A percentile compares a stretch with the other conserved stretches of the same genome.
Evolutionary conservation across 352 stramenopile species (phyloP).

Genomic region (Globisporangium perplexum): DNA sequence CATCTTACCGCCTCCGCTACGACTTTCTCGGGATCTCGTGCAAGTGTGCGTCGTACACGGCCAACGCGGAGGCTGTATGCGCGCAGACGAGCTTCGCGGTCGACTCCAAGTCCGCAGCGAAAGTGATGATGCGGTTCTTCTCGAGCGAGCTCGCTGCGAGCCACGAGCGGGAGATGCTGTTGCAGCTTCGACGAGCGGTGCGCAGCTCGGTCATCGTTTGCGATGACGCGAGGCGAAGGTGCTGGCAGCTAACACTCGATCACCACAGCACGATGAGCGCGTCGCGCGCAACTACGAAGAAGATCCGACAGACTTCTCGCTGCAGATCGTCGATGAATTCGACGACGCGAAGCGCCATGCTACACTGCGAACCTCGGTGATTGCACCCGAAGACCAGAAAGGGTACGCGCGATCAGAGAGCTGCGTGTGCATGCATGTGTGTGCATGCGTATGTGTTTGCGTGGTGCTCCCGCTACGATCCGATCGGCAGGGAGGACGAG

Average conservation of each 20-base stretch:
- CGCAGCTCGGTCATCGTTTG: not conserved
- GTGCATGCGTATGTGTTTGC: not conserved
- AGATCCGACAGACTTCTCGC: constrained; percentile 17
- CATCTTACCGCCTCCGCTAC: constrained; percentile 65
- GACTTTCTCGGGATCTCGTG: constrained; percentile 40
- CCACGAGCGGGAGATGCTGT: constrained; percentile 36
- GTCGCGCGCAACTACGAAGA: not conserved
- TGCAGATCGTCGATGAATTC: constrained; percentile 35
- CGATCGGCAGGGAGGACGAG: not conserved
- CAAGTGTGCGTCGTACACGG: constrained; percentile 25
- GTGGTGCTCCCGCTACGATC: constrained; percentile 1
- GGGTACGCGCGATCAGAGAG: constrained; percentile 18
- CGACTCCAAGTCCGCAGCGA: constrained; percentile 42
- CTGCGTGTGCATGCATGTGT: not conserved
- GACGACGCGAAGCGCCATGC: constrained; percentile 52
- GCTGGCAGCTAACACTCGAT: not conserved
- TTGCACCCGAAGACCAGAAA: constrained; percentile 50
- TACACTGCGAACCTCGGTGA: constrained; percentile 20
- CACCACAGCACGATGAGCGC: not conserved
- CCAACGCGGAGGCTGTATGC: constrained; percentile 30
- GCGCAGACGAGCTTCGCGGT: constrained; percentile 46
- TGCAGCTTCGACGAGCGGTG: constrained; percentile 36
- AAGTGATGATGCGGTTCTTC: constrained; percentile 62
- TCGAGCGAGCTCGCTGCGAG: constrained; percentile 23
- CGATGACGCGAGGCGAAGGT: too few species aligned